phyloP scores from a whole-genome alignment of 2,329 filamentous ascomycete genomes.

The Chrysoporthe puriensis region DNA sequence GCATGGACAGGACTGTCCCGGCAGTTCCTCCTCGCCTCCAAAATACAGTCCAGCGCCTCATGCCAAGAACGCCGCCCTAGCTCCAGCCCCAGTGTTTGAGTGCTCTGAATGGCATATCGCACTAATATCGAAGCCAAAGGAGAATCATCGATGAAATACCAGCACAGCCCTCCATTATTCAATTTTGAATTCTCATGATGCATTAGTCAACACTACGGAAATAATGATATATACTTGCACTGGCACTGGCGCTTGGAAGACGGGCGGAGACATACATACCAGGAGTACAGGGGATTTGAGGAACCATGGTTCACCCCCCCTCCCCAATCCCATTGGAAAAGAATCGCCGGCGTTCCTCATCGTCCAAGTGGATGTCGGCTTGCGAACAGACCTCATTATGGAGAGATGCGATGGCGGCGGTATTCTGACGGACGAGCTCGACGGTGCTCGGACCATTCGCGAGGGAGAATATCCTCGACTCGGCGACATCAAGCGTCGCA shows the following conservation, averaged over 20 bases:
- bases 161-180: neutral
- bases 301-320: neutral
- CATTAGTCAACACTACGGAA: neutral
- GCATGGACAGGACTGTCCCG: neutral
- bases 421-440: neutral
- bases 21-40: neutral
- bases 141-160: neutral
- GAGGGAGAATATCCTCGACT: neutral
- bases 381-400: neutral
- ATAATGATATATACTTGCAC: neutral
- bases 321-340: neutral
- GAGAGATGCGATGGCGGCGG: neutral
- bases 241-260: slow-evolving; percentile 6
- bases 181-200: neutral
- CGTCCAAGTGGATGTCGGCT: neutral
- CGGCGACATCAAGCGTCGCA: neutral
- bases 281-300: neutral
- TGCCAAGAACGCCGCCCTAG: neutral
- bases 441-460: neutral
- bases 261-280: neutral
- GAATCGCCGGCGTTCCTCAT: neutral
- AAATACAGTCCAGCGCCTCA: neutral
- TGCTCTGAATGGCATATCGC: neutral
- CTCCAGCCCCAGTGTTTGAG: neutral
- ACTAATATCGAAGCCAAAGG: neutral